Percentiles rank a stretch among this genome's conserved stretches.
These are phyloP conservation scores for Chaetomium olivaceum DNA, from an alignment of 2,329 filamentous ascomycete genomes.

Conservation along the genomic window DNA sequence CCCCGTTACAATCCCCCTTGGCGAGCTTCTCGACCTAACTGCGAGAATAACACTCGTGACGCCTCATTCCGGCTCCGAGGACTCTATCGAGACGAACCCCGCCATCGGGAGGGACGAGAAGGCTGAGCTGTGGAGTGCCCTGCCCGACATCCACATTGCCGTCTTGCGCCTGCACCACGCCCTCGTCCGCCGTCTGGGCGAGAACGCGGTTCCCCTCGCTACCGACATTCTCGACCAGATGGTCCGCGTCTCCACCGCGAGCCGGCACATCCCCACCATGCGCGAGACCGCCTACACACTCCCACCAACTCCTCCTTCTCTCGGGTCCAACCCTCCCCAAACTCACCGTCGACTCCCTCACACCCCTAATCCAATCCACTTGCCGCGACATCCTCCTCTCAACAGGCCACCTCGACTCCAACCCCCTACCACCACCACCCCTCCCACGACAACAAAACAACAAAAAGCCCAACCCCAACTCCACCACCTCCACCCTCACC, in stretches of 20 bases:
- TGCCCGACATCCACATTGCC: slow-evolving; percentile 74
- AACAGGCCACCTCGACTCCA: slow-evolving; percentile 48
- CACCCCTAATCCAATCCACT: slow-evolving; percentile 63
- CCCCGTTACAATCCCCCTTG: slow-evolving; percentile 67
- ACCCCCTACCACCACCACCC: slow-evolving; percentile 35
- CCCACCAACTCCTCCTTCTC: slow-evolving; percentile 55
- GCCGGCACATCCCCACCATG: slow-evolving; percentile 53
- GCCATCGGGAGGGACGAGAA: slow-evolving; percentile 78
- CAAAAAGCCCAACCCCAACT: slow-evolving; percentile 32
- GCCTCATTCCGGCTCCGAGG: slow-evolving; percentile 49
- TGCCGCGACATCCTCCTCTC: slow-evolving; percentile 71
- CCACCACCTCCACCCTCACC: slow-evolving; percentile 41
- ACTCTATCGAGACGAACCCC: slow-evolving; percentile 64
- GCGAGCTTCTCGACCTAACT: slow-evolving; percentile 66
- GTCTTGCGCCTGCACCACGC: slow-evolving; percentile 63
- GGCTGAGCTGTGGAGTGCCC: slow-evolving; percentile 70
- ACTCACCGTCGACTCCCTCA: slow-evolving; percentile 62
- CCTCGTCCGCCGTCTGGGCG: slow-evolving; percentile 59
- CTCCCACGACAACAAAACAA: slow-evolving; percentile 38
- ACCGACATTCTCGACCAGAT: slow-evolving; percentile 70
- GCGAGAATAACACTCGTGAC: slow-evolving; percentile 69
- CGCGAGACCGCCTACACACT: slow-evolving; percentile 63
- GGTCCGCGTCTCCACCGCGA: slow-evolving; percentile 66
- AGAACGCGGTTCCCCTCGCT: slow-evolving; percentile 58
- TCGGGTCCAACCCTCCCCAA: slow-evolving; percentile 69